These are phyloP conservation scores for Lepraria neglecta DNA, from an alignment of 495 filamentous ascomycete species.

Conservation along the genomic window DNA sequence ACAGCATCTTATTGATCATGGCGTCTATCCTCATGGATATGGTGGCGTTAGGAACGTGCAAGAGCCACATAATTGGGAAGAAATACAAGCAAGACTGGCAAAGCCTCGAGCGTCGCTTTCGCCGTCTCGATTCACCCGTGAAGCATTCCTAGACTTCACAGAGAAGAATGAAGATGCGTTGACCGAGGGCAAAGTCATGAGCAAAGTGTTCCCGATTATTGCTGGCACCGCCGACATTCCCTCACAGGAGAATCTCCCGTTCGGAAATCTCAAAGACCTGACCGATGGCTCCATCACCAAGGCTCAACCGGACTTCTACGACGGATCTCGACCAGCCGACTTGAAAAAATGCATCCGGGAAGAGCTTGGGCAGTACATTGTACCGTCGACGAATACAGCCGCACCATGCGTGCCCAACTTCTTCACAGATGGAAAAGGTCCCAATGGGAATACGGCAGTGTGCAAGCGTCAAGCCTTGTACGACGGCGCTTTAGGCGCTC, in stretches of 20 bases:
- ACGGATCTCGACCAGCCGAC: slow-evolving; percentile 34
- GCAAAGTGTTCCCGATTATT: slow-evolving; percentile 35
- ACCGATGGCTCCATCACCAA: slow-evolving; percentile 29
- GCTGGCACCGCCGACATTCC: slow-evolving; percentile 27
- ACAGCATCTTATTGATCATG: slow-evolving; percentile 4
- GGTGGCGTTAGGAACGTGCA: background rate
- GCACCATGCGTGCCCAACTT: slow-evolving; percentile 22
- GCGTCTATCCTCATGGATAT: slow-evolving; percentile 7
- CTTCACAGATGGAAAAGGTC: slow-evolving; percentile 27
- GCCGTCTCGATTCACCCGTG: slow-evolving; percentile 33
- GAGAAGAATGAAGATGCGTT: slow-evolving; percentile 30
- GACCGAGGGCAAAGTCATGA: slow-evolving; percentile 33
- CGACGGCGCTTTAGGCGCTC: slow-evolving; percentile 26
- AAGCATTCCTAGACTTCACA: slow-evolving; percentile 28
- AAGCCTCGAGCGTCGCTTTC: slow-evolving; percentile 36
- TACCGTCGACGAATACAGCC: background rate
- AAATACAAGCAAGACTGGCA: slow-evolving; percentile 30
- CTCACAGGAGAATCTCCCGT: slow-evolving; percentile 27
- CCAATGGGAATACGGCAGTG: slow-evolving; percentile 6
- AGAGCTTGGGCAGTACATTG: background rate
- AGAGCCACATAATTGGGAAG: slow-evolving; percentile 6
- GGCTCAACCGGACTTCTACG: slow-evolving; percentile 25
- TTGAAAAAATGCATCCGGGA: slow-evolving; percentile 14
- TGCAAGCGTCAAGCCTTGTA: slow-evolving; percentile 18
- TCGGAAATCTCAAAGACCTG: slow-evolving; percentile 35